phyloP scores from a whole-genome alignment of 495 filamentous ascomycete genomes.

The Aspergillus biplanus region DNA sequence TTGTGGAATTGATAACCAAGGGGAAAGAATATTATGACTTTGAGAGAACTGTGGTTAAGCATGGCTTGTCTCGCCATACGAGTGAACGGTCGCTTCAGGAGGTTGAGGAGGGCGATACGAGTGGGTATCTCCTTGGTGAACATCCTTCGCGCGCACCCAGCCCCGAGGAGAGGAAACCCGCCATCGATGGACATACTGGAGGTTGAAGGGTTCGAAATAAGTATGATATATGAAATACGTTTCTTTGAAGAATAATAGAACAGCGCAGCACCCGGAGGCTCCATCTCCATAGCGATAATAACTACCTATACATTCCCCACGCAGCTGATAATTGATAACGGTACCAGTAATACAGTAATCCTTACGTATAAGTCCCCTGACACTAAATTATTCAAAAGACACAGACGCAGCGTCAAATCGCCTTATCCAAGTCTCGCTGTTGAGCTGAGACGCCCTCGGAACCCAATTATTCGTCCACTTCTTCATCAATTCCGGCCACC shows the following conservation, averaged over 20 bases:
- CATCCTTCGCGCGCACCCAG: not conserved
- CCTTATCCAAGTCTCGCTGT: too few relatives aligned
- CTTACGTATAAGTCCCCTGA: too few relatives aligned
- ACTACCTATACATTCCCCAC: too few relatives aligned
- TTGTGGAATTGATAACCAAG: slow-evolving; percentile 30
- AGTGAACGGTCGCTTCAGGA: not conserved
- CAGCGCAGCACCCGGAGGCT: not conserved
- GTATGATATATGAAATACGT: not conserved
- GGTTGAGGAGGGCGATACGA: not conserved
- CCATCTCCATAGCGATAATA: too few relatives aligned
- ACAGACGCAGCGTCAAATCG: too few relatives aligned
- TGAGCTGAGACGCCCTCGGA: too few relatives aligned
- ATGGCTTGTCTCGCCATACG: slow-evolving; percentile 6
- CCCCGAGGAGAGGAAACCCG: not conserved
- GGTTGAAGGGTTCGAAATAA: not conserved
- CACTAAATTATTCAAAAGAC: too few relatives aligned
- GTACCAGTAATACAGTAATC: too few relatives aligned
- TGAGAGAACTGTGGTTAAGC: slow-evolving; percentile 23
- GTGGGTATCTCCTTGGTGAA: not conserved
- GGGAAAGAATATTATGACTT: slow-evolving; percentile 34
- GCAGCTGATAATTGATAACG: too few relatives aligned
- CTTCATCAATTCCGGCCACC: too few relatives aligned
- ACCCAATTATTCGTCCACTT: too few relatives aligned
- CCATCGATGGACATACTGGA: not conserved
- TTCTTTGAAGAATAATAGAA: not conserved